Evolutionary conservation across 1,284 basidiomycete genomes (phyloP).

Genomic region (Ceratobasidium sp.): DNA sequence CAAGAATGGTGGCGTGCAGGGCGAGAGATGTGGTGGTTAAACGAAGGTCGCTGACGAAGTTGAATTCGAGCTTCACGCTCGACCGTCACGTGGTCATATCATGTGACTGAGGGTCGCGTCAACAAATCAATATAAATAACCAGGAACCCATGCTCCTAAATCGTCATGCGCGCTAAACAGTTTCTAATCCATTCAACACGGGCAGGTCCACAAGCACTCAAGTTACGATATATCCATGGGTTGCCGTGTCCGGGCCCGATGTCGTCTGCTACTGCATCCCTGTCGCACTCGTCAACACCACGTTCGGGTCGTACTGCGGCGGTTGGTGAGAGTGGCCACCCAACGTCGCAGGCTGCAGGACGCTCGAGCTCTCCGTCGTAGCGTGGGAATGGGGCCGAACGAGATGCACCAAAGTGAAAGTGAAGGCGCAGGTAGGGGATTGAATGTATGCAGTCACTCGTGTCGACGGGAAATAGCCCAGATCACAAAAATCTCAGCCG

Average conservation of each 20-base stretch:
- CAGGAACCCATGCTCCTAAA: background rate
- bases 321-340: conserved; percentile 29
- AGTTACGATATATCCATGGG: too few species aligned
- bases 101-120: conserved; percentile 17
- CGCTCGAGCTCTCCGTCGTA: conserved; percentile 22
- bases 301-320: conserved; percentile 40
- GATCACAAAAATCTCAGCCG: conserved; percentile 31
- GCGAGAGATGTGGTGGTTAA: background rate
- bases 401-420: conserved; percentile 2
- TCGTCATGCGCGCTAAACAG: background rate
- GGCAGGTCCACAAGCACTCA: background rate
- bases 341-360: conserved; percentile 34
- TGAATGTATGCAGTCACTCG: conserved; percentile 44
- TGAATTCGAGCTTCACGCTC: conserved; percentile 19
- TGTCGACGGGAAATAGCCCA: conserved; percentile 13
- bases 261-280: conserved; percentile 5
- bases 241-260: conserved; percentile 24
- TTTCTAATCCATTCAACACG: background rate
- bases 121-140: conserved; percentile 1
- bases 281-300: conserved; percentile 14
- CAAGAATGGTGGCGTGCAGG: background rate
- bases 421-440: conserved; percentile 9
- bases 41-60: conserved; percentile 2
- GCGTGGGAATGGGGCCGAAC: conserved; percentile 26
- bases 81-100: conserved; percentile 2